Evolutionary conservation across 768 basidiomycete species (phyloP).

Genomic region (Lentinula edodes): DNA sequence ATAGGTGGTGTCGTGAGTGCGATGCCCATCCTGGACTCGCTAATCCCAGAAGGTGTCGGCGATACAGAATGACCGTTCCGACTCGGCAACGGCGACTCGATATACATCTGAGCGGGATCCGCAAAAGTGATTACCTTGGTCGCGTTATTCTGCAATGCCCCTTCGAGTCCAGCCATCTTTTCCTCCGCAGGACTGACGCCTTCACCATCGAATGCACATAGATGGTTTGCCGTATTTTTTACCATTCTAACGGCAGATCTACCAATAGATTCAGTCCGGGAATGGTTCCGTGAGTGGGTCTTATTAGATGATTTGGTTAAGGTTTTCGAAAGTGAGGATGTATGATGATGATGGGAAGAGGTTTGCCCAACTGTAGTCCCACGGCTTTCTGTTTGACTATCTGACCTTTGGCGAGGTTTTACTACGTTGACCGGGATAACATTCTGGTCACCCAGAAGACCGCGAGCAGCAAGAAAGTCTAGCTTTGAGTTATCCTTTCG

Average conservation of each 20-base stretch:
- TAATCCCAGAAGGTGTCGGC: slow-evolving; percentile 23
- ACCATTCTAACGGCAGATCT: slow-evolving; percentile 33
- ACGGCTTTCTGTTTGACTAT: slow-evolving; percentile 13
- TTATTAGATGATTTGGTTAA: neutral
- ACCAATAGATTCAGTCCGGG: slow-evolving; percentile 38
- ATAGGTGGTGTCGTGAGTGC: slow-evolving; percentile 30
- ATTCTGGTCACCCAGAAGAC: slow-evolving; percentile 61
- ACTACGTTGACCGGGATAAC: slow-evolving; percentile 36
- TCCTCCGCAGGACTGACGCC: slow-evolving; percentile 16
- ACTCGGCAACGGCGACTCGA: slow-evolving; percentile 15
- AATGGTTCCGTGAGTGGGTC: slow-evolving; percentile 26
- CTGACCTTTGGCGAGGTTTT: slow-evolving; percentile 10
- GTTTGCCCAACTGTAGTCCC: slow-evolving; percentile 17
- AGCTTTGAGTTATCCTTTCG: slow-evolving; percentile 25
- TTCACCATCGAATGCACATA: slow-evolving; percentile 18
- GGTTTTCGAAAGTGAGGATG: slow-evolving; percentile 5
- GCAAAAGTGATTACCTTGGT: slow-evolving; percentile 37
- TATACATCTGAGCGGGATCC: slow-evolving; percentile 32
- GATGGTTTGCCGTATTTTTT: slow-evolving; percentile 21
- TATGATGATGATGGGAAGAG: slow-evolving; percentile 28
- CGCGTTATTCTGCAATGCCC: slow-evolving; percentile 30
- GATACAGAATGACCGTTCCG: slow-evolving; percentile 15
- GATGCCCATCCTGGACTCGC: slow-evolving; percentile 27
- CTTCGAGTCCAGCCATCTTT: slow-evolving; percentile 25
- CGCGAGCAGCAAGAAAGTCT: slow-evolving; percentile 61